A percentile compares a stretch with the other conserved stretches of the same genome.
Evolutionary conservation across 2,329 filamentous ascomycete genomes (phyloP).

Genomic region (Alternaria incomplexa): DNA sequence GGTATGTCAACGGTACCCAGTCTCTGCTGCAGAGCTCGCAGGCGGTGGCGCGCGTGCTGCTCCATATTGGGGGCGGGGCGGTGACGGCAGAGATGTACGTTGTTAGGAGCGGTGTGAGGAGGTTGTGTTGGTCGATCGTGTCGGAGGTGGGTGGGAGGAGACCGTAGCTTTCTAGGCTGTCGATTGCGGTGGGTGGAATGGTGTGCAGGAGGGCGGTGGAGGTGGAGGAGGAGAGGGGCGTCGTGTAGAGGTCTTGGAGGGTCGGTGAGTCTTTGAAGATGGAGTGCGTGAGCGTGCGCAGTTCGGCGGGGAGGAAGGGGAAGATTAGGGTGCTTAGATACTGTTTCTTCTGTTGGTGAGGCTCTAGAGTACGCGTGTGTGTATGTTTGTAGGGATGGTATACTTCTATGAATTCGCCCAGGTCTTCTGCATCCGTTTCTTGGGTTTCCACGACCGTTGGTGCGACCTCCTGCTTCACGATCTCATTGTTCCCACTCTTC

Average conservation of each 20-base stretch:
- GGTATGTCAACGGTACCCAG: conserved; percentile 80
- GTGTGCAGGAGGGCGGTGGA: conserved; percentile 57
- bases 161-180: conserved; percentile 72
- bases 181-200: conserved; percentile 66
- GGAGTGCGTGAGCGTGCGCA: conserved; percentile 68
- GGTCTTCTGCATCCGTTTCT: conserved; percentile 64
- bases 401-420: conserved; percentile 79
- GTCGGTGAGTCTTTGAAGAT: conserved; percentile 56
- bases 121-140: conserved; percentile 51
- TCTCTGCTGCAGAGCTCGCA: conserved; percentile 81
- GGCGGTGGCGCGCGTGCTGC: conserved; percentile 57
- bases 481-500: conserved; percentile 31
- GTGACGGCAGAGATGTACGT: conserved; percentile 66
- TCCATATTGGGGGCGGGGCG: conserved; percentile 68
- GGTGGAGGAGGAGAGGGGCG: conserved; percentile 61
- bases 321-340: conserved; percentile 78
- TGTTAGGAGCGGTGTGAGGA: conserved; percentile 69
- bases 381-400: neutral
- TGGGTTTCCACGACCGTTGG: conserved; percentile 8
- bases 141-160: conserved; percentile 59
- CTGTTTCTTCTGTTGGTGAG: conserved; percentile 36
- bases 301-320: conserved; percentile 63
- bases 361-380: neutral
- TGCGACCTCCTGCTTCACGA: conserved; percentile 8
- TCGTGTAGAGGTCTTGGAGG: conserved; percentile 63